A percentile compares a stretch with the other conserved stretches of the same genome.
Conservation (phyloP, 75 land plant species). For the Pseudotsuga menziesii region DNA sequence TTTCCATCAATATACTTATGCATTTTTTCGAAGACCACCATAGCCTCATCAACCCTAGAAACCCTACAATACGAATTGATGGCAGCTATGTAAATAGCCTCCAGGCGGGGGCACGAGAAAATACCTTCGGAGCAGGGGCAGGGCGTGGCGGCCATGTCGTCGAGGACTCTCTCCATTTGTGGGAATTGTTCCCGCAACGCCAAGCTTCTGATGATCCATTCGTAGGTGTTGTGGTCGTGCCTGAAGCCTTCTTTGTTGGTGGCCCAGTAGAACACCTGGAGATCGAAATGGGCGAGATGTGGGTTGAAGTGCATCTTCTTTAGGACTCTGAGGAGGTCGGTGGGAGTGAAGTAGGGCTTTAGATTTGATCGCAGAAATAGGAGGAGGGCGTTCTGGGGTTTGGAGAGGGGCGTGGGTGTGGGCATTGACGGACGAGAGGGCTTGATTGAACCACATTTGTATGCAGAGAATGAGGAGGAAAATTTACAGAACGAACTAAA, state of each 20-base stretch:
- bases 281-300: slow-evolving; percentile 35
- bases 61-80: slow-evolving; percentile 34
- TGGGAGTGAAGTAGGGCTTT: slow-evolving; percentile 25
- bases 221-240: slow-evolving; percentile 69
- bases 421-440: slow-evolving; percentile 14
- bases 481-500: too few relatives aligned
- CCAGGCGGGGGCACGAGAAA: slow-evolving; percentile 51
- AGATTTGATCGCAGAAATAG: slow-evolving; percentile 40
- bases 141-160: slow-evolving; percentile 35
- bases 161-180: slow-evolving; percentile 42
- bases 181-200: slow-evolving; percentile 40
- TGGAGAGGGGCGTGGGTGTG: neutral
- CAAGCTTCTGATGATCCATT: slow-evolving; percentile 42
- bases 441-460: too few relatives aligned
- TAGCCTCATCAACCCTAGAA: slow-evolving; percentile 38
- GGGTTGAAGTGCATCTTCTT: slow-evolving; percentile 62
- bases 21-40: slow-evolving; percentile 33
- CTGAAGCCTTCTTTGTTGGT: slow-evolving; percentile 47
- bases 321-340: slow-evolving; percentile 40
- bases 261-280: slow-evolving; percentile 58
- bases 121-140: slow-evolving; percentile 64
- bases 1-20: slow-evolving; percentile 42
- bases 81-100: slow-evolving; percentile 31
- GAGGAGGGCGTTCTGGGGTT: slow-evolving; percentile 14
- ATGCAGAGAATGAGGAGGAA: too few relatives aligned